Percentiles rank a stretch among this genome's conserved stretches.
phyloP scores from a whole-genome alignment of 2,329 filamentous ascomycete species.

The Aspergillus alliaceus region DNA sequence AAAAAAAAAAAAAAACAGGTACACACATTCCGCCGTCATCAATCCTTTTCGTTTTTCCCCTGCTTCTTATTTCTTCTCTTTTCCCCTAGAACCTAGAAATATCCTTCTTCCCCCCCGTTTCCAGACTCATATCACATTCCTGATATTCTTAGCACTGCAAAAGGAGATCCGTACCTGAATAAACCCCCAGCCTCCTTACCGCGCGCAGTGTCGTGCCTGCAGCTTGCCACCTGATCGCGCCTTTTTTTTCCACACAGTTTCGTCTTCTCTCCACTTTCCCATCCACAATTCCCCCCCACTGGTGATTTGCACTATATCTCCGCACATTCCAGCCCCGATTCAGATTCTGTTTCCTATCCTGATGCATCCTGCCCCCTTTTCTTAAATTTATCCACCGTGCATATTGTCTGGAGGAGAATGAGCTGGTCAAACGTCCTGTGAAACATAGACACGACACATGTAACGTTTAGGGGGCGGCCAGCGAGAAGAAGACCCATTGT shows the following conservation, averaged over 20 bases:
- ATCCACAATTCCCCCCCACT: background rate
- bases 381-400: background rate
- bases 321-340: background rate
- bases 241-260: background rate
- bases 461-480: slow-evolving; percentile 17
- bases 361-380: background rate
- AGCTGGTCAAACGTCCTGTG: slow-evolving; percentile 20
- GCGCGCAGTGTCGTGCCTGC: background rate
- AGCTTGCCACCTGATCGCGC: background rate
- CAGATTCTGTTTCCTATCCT: background rate
- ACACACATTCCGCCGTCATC: background rate
- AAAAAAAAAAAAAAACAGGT: background rate
- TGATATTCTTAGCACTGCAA: background rate
- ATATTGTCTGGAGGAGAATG: slow-evolving; percentile 3
- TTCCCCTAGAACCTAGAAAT: background rate
- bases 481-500: background rate
- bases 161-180: background rate
- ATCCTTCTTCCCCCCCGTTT: background rate
- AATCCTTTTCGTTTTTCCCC: background rate
- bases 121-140: background rate
- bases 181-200: background rate
- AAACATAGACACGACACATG: slow-evolving; percentile 16
- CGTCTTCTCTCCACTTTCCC: background rate
- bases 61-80: background rate
- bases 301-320: background rate